Conservation (phyloP, 1,139 yeast species). For the Blastobotrys petasosporus region DNA sequence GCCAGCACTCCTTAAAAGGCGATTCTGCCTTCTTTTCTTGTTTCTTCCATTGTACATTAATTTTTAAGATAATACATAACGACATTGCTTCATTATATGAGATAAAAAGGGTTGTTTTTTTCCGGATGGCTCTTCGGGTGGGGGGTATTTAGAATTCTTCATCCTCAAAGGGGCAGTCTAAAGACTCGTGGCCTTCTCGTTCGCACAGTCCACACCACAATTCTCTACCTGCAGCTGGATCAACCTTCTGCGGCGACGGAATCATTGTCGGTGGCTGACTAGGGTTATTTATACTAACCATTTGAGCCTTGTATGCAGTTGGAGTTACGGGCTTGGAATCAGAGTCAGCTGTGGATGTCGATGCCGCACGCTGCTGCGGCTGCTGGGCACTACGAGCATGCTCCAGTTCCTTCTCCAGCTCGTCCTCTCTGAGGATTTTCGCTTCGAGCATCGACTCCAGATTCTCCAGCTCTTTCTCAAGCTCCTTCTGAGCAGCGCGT, state of each 20-base stretch:
- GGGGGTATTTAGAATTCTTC: constrained; percentile 33
- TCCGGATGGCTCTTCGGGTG: background rate
- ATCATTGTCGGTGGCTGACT: constrained; percentile 1
- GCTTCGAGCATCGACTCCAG: constrained; percentile 31
- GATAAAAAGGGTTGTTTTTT: background rate
- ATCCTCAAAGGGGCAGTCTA: constrained; percentile 81
- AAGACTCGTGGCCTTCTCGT: constrained; percentile 77
- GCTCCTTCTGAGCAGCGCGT: constrained; percentile 13
- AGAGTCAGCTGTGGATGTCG: constrained; percentile 13
- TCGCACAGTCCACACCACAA: constrained; percentile 94
- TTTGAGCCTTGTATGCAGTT: background rate
- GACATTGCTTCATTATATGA: background rate
- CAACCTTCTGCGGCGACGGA: constrained; percentile 35
- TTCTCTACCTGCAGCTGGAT: constrained; percentile 67
- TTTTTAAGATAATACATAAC: background rate
- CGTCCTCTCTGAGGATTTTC: constrained; percentile 29
- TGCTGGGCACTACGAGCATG: background rate
- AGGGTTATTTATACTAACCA: background rate
- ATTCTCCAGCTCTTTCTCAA: constrained; percentile 24
- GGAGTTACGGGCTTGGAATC: constrained; percentile 12
- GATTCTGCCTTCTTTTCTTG: too few relatives aligned
- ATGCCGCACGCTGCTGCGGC: constrained; percentile 9
- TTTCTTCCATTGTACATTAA: background rate
- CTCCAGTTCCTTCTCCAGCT: constrained; percentile 27
- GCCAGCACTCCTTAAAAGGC: background rate